phyloP scores from a whole-genome alignment of 1,139 yeast species.

The Blastobotrys petasosporus region DNA sequence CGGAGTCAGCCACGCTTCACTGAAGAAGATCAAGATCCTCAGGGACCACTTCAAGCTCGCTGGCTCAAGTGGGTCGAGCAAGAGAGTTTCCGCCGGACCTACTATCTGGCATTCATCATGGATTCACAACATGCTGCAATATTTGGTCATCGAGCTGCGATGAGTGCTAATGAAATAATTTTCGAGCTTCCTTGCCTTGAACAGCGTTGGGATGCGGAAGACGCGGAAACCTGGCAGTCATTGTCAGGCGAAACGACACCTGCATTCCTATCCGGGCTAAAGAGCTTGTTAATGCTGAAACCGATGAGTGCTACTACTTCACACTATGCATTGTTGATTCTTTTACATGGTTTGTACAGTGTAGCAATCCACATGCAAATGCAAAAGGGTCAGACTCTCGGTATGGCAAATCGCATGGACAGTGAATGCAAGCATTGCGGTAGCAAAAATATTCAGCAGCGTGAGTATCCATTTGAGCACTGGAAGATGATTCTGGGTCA shows the following conservation, averaged over 20 bases:
- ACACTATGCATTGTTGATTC: slow-evolving; percentile 22
- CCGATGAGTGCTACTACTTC: slow-evolving; percentile 21
- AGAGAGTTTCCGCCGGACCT: slow-evolving; percentile 17
- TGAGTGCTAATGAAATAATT: slow-evolving; percentile 20
- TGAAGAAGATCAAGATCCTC: slow-evolving; percentile 15
- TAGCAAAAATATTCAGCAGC: slow-evolving; percentile 2
- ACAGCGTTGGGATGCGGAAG: slow-evolving; percentile 18
- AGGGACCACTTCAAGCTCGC: slow-evolving; percentile 11
- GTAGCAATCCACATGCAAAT: slow-evolving; percentile 18
- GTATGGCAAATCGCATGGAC: slow-evolving; percentile 11
- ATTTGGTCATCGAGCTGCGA: slow-evolving; percentile 27
- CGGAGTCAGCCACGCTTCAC: slow-evolving; percentile 22
- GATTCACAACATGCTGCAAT: slow-evolving; percentile 36
- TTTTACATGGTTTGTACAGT: slow-evolving; percentile 26
- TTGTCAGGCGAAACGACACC: slow-evolving; percentile 12
- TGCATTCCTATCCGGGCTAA: slow-evolving; percentile 21
- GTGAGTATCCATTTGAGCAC: slow-evolving; percentile 11
- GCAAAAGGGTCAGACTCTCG: slow-evolving; percentile 16
- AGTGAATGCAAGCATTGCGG: slow-evolving; percentile 12
- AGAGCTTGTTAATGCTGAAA: slow-evolving; percentile 21
- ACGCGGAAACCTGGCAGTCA: slow-evolving; percentile 16
- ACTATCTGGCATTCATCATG: slow-evolving; percentile 27
- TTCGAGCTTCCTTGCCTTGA: slow-evolving; percentile 20
- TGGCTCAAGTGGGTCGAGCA: slow-evolving; percentile 25
- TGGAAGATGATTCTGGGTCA: slow-evolving; percentile 20